These are phyloP conservation scores for Beauveria pseudobassiana DNA, from an alignment of 2,329 filamentous ascomycete genomes.

Conservation along the genomic window DNA sequence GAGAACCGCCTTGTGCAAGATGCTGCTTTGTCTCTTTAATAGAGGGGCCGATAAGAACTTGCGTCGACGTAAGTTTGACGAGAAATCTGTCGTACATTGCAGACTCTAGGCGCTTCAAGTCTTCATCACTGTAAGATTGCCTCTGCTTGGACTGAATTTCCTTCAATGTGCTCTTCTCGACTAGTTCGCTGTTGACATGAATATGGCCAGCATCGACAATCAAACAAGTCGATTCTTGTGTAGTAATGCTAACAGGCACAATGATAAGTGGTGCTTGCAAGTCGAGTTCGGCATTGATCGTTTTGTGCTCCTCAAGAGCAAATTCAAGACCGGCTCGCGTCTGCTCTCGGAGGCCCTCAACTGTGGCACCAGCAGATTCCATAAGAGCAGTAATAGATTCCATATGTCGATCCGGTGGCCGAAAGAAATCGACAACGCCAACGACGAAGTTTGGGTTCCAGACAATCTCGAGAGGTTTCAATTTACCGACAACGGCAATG, in stretches of 20 bases:
- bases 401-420: constrained; percentile 94
- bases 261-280: constrained; percentile 95
- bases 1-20: constrained; percentile 60
- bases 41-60: constrained; percentile 89
- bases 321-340: constrained; percentile 94
- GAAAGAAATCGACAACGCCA: constrained; percentile 90
- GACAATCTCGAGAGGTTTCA: constrained; percentile 93
- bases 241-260: constrained; percentile 84
- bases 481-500: constrained; percentile 78
- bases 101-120: constrained; percentile 79
- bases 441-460: constrained; percentile 94
- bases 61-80: constrained; percentile 87
- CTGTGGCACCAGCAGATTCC: constrained; percentile 91
- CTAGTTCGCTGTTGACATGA: constrained; percentile 86
- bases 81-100: constrained; percentile 98
- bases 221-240: constrained; percentile 72
- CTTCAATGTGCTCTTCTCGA: constrained; percentile 82
- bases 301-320: constrained; percentile 95
- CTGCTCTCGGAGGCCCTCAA: constrained; percentile 90
- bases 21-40: constrained; percentile 85
- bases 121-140: constrained; percentile 78
- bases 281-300: constrained; percentile 91
- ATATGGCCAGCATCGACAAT: constrained; percentile 96
- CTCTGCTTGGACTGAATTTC: constrained; percentile 88
- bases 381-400: constrained; percentile 94